A percentile compares a stretch with the other conserved stretches of the same genome.
These are phyloP conservation scores for Bimuria novae-zelandiae DNA, from an alignment of 2,329 filamentous ascomycete species.

Conservation along the genomic window DNA sequence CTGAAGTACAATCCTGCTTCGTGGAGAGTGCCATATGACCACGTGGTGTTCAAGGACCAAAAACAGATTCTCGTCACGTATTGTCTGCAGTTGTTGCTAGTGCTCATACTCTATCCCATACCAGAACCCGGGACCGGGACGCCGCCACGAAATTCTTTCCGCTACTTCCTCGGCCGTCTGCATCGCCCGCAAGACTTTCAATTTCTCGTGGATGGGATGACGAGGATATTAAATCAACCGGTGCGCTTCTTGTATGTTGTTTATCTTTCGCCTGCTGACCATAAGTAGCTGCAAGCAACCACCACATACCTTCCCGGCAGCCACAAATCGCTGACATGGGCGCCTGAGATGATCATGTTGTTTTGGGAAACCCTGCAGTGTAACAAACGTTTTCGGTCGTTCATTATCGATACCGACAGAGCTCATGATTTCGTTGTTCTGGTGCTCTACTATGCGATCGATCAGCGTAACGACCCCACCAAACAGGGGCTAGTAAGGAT, in stretches of 20 bases:
- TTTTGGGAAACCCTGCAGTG: slow-evolving; percentile 98
- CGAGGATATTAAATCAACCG: slow-evolving; percentile 86
- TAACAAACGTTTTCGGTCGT: slow-evolving; percentile 95
- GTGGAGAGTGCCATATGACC: slow-evolving; percentile 94
- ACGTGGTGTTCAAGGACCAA: slow-evolving; percentile 86
- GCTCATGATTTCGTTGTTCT: slow-evolving; percentile 92
- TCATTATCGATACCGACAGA: slow-evolving; percentile 93
- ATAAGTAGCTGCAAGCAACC: slow-evolving; percentile 73
- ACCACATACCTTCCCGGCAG: slow-evolving; percentile 85
- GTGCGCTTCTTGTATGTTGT: slow-evolving; percentile 38
- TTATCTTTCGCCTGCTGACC: slow-evolving; percentile 24
- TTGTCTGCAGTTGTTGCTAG: slow-evolving; percentile 86
- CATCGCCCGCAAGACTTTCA: slow-evolving; percentile 97
- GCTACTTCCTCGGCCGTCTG: slow-evolving; percentile 86
- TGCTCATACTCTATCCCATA: slow-evolving; percentile 83
- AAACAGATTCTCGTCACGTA: slow-evolving; percentile 91
- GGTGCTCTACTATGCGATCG: slow-evolving; percentile 88
- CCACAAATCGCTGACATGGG: slow-evolving; percentile 80
- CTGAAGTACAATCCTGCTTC: slow-evolving; percentile 94
- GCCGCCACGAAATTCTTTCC: slow-evolving; percentile 86
- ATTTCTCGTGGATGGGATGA: slow-evolving; percentile 95
- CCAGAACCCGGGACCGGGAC: slow-evolving; percentile 71
- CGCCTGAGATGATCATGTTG: slow-evolving; percentile 93
- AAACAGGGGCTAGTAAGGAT: slow-evolving; percentile 93
- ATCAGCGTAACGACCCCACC: slow-evolving; percentile 81